Percentiles rank a stretch among this genome's conserved stretches.
phyloP scores from a whole-genome alignment of 371 early-diverging fungal species.

The Apophysomyces ossiformis region DNA sequence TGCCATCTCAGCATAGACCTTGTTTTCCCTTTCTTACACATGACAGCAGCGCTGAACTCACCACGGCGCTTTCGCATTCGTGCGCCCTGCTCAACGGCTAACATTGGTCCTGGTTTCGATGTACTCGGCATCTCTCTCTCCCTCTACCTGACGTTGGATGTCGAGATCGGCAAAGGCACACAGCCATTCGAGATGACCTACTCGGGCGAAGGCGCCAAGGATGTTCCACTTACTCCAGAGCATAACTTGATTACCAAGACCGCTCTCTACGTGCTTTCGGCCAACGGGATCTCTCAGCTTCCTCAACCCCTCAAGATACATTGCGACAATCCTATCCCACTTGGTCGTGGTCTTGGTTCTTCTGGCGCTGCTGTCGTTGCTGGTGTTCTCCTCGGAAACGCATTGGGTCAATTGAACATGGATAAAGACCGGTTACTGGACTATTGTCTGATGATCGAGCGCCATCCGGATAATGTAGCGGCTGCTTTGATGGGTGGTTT shows the following conservation, averaged over 20 bases:
- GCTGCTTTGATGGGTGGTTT: conserved; percentile 95
- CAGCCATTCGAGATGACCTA: conserved; percentile 68
- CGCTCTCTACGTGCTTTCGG: conserved; percentile 82
- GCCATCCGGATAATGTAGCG: conserved; percentile 97
- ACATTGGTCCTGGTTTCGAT: conserved; percentile 98
- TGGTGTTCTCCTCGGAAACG: conserved; percentile 87
- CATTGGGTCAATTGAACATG: conserved; percentile 70
- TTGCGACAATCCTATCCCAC: conserved; percentile 90
- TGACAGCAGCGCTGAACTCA: conserved; percentile 31
- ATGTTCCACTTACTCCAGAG: conserved; percentile 77
- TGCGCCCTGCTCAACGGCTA: conserved; percentile 94
- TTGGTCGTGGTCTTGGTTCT: conserved; percentile 95
- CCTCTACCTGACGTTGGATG: conserved; percentile 78
- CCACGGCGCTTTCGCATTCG: conserved; percentile 69
- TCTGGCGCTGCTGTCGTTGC: conserved; percentile 96
- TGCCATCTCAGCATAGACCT: not conserved
- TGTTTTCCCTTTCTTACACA: conserved; percentile 1
- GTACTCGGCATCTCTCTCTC: conserved; percentile 90
- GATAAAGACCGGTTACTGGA: conserved; percentile 80
- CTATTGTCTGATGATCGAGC: conserved; percentile 87
- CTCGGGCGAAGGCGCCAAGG: conserved; percentile 77
- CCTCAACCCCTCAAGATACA: conserved; percentile 66
- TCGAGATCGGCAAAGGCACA: conserved; percentile 31
- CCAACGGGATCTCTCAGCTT: conserved; percentile 61
- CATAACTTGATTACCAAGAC: conserved; percentile 91